These are phyloP conservation scores for Cladosporium halotolerans DNA, from an alignment of 2,329 filamentous ascomycete species.

Conservation along the genomic window DNA sequence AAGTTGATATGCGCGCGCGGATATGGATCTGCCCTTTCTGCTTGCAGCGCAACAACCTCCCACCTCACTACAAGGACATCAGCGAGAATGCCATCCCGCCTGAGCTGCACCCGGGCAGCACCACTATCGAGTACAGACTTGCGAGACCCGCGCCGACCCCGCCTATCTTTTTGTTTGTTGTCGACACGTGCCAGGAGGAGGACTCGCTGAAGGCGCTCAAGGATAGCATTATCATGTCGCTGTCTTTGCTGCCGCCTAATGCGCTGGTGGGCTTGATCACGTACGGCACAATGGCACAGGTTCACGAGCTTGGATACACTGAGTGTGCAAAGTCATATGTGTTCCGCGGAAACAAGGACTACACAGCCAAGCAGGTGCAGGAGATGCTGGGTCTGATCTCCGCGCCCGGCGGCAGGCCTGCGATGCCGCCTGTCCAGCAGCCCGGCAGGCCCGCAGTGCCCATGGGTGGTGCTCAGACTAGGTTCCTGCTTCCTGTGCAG, in stretches of 20 bases:
- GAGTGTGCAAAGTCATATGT: constrained; percentile 99
- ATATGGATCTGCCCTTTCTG: constrained; percentile 90
- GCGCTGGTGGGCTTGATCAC: constrained; percentile 78
- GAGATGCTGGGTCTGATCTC: constrained; percentile 85
- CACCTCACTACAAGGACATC: constrained; percentile 85
- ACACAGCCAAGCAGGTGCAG: constrained; percentile 96
- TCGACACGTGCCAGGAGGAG: constrained; percentile 83
- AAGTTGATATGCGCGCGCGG: constrained; percentile 75
- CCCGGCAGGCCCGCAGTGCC: constrained; percentile 61
- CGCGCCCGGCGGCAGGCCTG: constrained; percentile 65
- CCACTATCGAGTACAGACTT: constrained; percentile 83
- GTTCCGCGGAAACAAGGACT: constrained; percentile 96
- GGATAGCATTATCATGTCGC: constrained; percentile 79
- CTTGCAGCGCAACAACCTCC: constrained; percentile 73
- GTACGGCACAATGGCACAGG: constrained; percentile 92
- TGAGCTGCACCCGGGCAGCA: constrained; percentile 74
- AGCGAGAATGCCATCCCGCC: constrained; percentile 75
- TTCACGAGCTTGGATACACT: constrained; percentile 95
- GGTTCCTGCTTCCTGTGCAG: constrained; percentile 89
- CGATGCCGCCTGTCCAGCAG: constrained; percentile 58
- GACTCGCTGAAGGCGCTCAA: constrained; percentile 77
- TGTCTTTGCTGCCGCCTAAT: constrained; percentile 74
- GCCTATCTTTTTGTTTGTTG: constrained; percentile 80
- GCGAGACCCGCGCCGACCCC: constrained; percentile 76
- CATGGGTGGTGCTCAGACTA: constrained; percentile 71